Evolutionary conservation across 768 basidiomycete species (phyloP), one percentile per base, ranked within the genome.

Genomic region (Mycena vulgaris): DNA sequence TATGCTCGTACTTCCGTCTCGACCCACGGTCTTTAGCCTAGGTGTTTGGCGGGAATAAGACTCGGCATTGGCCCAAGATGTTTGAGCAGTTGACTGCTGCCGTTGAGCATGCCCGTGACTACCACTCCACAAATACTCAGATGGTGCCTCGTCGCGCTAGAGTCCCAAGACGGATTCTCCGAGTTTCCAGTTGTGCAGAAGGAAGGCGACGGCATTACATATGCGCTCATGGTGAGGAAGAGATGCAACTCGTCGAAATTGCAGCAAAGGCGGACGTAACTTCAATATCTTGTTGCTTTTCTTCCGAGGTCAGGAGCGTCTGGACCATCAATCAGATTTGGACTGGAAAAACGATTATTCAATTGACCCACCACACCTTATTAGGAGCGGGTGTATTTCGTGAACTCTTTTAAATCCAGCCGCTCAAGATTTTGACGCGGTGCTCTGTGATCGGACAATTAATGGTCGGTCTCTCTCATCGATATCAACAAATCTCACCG

Each of bases 331-430:
- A 6, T 45, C 70, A 57, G 6, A 63, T 17, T 23, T 52, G 57
- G 48, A 77, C 33, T 14, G 73, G 23, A 40, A 21, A 64, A 25
- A 70, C 74, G 21, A 45, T 45, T 45, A 45, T 45, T n/a, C 30
- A 40, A 79, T 80, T 42, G 47, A 80, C 80, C 72, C 73, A 78
- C 80, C 80, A 81, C 17, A 71, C 77, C 61, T 81, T 75, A 21
- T 81, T 75, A 19, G 79, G 23, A 16, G 78, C 74, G 4, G 58
- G 62, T 19, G 51, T 27, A 16, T 23, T 63, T 37, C 80, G 78
- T 1, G 69, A 55, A 13, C 62, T 64, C 57, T 76, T 78, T 14
- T 70, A 80, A 14, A 81, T 64, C 78, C 78, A 81, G 16, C 80
- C 80, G 21, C 77, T 77, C 3, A 81, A 68, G 7, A 81, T 49